phyloP scores from a whole-genome alignment of 352 stramenopile species.

The Phytophthora crassamura region DNA sequence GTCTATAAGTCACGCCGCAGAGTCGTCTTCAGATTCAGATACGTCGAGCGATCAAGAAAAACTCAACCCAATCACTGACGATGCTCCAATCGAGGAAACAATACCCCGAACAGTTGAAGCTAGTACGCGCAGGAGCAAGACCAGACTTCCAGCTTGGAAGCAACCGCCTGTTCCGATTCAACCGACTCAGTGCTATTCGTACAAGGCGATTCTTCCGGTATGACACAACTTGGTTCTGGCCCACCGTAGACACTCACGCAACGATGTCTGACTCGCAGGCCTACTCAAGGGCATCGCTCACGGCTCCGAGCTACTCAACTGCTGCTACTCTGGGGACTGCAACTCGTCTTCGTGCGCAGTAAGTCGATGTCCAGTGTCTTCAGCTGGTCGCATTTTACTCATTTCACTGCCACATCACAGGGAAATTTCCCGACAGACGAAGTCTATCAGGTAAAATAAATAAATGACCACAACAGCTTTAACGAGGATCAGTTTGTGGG shows the following conservation, averaged over 20 bases:
- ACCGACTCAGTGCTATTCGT: slow-evolving; percentile 53
- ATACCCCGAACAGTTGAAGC: not conserved
- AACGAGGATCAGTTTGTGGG: not conserved
- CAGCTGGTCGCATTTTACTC: not conserved
- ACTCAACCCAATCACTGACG: not conserved
- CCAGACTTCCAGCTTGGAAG: slow-evolving; percentile 59
- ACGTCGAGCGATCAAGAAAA: not conserved
- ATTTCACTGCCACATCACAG: slow-evolving; percentile 10
- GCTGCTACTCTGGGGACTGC: slow-evolving; percentile 15
- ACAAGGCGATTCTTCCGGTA: slow-evolving; percentile 61
- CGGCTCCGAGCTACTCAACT: slow-evolving; percentile 11
- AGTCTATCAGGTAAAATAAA: slow-evolving; percentile 3
- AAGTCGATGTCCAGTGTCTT: not conserved
- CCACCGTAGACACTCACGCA: not conserved
- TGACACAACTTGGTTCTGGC: not conserved
- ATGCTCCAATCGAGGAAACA: not conserved
- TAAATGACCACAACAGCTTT: not conserved
- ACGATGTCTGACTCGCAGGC: slow-evolving; percentile 3
- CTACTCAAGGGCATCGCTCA: slow-evolving; percentile 8
- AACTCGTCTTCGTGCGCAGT: slow-evolving; percentile 31
- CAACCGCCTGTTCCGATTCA: slow-evolving; percentile 63
- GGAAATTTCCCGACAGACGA: slow-evolving; percentile 11
- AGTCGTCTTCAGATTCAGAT: slow-evolving; percentile 19
- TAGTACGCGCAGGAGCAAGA: not conserved
- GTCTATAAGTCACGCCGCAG: slow-evolving; percentile 12